phyloP scores from a whole-genome alignment of 2,329 filamentous ascomycete genomes.

The Gremmenia infestans region DNA sequence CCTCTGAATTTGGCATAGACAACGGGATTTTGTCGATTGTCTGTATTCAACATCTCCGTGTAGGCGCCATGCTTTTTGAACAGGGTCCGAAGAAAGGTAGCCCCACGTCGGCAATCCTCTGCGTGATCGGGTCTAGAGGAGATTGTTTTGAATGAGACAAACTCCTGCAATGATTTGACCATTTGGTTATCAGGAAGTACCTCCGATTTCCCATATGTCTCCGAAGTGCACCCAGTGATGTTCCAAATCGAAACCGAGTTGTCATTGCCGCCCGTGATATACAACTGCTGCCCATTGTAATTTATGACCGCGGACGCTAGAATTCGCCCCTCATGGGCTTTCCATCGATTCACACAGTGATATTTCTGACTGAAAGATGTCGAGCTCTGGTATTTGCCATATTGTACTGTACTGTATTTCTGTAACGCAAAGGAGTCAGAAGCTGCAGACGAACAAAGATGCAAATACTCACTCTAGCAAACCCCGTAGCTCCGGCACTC shows the following conservation, averaged over 20 bases:
- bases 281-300: conserved; percentile 70
- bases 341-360: conserved; percentile 71
- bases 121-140: conserved; percentile 82
- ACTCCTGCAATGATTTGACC: conserved; percentile 71
- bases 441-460: neutral
- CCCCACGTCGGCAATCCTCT: conserved; percentile 87
- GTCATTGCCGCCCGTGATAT: conserved; percentile 92
- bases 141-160: conserved; percentile 87
- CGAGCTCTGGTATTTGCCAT: conserved; percentile 48
- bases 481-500: conserved; percentile 85
- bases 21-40: conserved; percentile 77
- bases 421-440: conserved; percentile 27
- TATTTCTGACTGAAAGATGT: conserved; percentile 69
- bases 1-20: conserved; percentile 85
- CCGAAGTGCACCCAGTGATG: conserved; percentile 42
- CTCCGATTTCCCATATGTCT: conserved; percentile 18
- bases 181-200: conserved; percentile 46
- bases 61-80: conserved; percentile 90
- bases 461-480: conserved; percentile 62
- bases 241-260: conserved; percentile 87
- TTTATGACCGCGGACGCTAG: conserved; percentile 74
- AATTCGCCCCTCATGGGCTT: conserved; percentile 81
- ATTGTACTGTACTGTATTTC: conserved; percentile 65
- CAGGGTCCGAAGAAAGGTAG: conserved; percentile 81
- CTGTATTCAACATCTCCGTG: conserved; percentile 83